phyloP scores from a whole-genome alignment of 305 asterid genomes.

The Solanum chacoense region DNA sequence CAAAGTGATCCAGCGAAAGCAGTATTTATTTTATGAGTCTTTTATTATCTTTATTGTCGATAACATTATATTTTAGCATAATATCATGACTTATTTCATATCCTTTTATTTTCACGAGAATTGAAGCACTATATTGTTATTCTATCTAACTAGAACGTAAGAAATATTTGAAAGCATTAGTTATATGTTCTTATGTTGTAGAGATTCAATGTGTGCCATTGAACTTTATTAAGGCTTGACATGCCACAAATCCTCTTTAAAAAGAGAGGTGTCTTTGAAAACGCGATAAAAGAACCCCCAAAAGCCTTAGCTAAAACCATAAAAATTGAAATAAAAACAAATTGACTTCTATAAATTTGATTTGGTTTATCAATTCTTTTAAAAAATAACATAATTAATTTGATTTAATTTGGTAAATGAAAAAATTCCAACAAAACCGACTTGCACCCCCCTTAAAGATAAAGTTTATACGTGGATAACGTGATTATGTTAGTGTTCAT shows the following conservation, averaged over 20 bases:
- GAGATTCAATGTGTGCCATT: background rate
- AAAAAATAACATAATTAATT: background rate
- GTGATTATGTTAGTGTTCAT: background rate
- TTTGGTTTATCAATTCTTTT: background rate
- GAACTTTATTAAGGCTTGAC: background rate
- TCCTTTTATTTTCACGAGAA: background rate
- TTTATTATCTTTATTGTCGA: background rate
- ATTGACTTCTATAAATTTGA: background rate
- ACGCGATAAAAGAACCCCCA: too few relatives aligned
- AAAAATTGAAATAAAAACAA: too few relatives aligned
- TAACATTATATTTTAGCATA: background rate
- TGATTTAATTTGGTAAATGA: background rate
- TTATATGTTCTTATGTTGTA: background rate
- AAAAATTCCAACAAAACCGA: background rate
- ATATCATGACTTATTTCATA: background rate
- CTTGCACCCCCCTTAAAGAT: background rate
- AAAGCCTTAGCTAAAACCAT: background rate
- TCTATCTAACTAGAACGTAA: background rate
- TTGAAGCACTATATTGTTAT: background rate
- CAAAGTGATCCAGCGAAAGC: background rate
- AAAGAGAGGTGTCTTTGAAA: background rate
- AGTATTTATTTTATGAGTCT: background rate
- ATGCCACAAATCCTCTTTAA: background rate
- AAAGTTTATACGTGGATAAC: background rate
- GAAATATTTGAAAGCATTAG: background rate